Evolutionary conservation across 495 filamentous ascomycete species (phyloP), one percentile per base, ranked within the genome.

Genomic region (Pyrenopolyporus hunteri): DNA sequence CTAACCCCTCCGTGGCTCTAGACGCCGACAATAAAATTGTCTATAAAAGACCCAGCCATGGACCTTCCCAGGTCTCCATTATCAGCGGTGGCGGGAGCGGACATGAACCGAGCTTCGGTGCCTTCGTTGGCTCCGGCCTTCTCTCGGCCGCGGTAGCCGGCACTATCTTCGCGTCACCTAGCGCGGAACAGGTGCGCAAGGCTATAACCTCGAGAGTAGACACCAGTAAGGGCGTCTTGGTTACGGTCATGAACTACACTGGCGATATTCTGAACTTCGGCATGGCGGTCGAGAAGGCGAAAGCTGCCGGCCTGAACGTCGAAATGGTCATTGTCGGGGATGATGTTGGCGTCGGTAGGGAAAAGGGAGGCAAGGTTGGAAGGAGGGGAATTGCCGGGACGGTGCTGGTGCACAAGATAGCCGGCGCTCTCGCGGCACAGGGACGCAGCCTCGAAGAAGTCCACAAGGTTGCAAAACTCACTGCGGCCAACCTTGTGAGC

Each of bases 241-340:
- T 85, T 4, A 81, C 81, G 2, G 81, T 87, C 22, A 87, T 87
- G 86, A 87, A 88, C 59, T 88, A 87, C 67, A 88, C 85, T 13
- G 85, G 84, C n/a, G 94, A 98, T 74, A 86, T 97, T 35, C 79
- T 98, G 48, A 94, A 97, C 73, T 98, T 98, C 71, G 94, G 94
- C 29, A 87, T 98, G 80, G 94, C 86, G 0, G 88, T 93, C 14
- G 94, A 97, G 74, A 97, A 97, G 77, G 92, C 91, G 8, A 87
- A 88, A 57, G 92, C 92, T 0, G 81, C 85, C 0, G 94, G 91
- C 0, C 74, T 92, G 40, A 76, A 86, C 22, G 89, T 92, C 0
- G 92, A 97, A 70, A 96, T 97, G 87, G 87, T 97, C 17, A 87
- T 96, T 7, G 92, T 98, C 26, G 91, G 86, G n/a, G 94, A 98